phyloP scores from a whole-genome alignment of 129 eudicot species.

The Lactuca saligna region DNA sequence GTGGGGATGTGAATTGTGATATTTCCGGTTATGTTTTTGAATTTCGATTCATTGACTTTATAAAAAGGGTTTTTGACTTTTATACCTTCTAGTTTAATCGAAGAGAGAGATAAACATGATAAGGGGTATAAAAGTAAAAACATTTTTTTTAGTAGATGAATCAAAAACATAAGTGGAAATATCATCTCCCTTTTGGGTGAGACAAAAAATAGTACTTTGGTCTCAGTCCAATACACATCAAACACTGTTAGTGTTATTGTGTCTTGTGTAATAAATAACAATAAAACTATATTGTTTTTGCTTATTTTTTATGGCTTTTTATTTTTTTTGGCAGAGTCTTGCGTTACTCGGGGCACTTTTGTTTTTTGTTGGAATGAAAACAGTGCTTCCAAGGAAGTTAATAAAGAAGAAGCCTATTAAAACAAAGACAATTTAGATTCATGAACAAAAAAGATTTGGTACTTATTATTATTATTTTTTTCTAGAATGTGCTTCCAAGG shows the following conservation, averaged over 20 bases:
- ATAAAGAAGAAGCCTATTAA: conserved; percentile 55
- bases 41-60: no score
- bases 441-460: conserved; percentile 9
- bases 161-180: no score
- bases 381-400: conserved; percentile 54
- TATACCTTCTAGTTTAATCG: no score
- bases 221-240: neutral
- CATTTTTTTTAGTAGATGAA: no score
- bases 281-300: no score
- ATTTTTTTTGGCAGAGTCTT: conserved; percentile 45
- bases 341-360: conserved; percentile 79
- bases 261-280: neutral
- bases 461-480: neutral
- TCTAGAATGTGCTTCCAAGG: conserved; percentile 32
- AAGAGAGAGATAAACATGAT: no score
- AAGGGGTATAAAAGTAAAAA: no score
- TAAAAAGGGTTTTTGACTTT: no score
- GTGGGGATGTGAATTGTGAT: neutral
- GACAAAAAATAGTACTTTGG: neutral
- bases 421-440: conserved; percentile 52
- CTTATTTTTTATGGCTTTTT: no score
- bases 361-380: conserved; percentile 82
- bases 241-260: neutral
- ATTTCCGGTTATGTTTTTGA: no score
- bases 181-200: neutral